phyloP scores from a whole-genome alignment of 1,284 basidiomycete genomes.

The Ustilago curta region DNA sequence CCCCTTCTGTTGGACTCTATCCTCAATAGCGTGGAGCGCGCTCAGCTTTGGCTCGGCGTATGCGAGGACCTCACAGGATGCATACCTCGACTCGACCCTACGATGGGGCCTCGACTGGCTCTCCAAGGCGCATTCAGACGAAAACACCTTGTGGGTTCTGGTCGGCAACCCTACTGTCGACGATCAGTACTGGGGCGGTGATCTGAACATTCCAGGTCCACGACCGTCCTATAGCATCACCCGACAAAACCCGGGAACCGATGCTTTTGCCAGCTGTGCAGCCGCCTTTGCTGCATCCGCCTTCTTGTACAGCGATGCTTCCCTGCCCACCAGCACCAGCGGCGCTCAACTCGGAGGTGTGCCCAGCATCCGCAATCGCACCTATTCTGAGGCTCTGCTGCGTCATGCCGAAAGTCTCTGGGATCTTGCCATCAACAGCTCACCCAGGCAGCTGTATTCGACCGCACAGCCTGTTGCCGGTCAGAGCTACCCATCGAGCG shows the following conservation, averaged over 20 bases:
- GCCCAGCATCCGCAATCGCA: conserved; percentile 73
- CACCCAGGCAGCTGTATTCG: conserved; percentile 72
- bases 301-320: conserved; percentile 75
- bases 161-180: conserved; percentile 79
- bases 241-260: conserved; percentile 82
- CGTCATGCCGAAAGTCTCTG: conserved; percentile 82
- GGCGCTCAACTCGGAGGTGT: conserved; percentile 38
- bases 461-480: conserved; percentile 77
- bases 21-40: conserved; percentile 87
- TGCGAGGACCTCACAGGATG: conserved; percentile 83
- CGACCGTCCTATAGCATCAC: conserved; percentile 84
- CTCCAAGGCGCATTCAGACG: conserved; percentile 85
- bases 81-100: conserved; percentile 80
- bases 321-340: conserved; percentile 32
- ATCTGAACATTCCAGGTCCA: conserved; percentile 79
- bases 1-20: conserved; percentile 79
- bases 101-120: conserved; percentile 92
- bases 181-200: conserved; percentile 88
- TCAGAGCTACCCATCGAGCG: conserved; percentile 79
- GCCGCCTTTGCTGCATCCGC: conserved; percentile 88
- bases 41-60: conserved; percentile 85
- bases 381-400: conserved; percentile 79
- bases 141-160: conserved; percentile 81
- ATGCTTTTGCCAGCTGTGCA: conserved; percentile 83
- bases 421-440: conserved; percentile 75